Percentiles rank a stretch among this genome's conserved stretches.
phyloP scores from a whole-genome alignment of 768 basidiomycete species.

The Trametes cinnabarina region DNA sequence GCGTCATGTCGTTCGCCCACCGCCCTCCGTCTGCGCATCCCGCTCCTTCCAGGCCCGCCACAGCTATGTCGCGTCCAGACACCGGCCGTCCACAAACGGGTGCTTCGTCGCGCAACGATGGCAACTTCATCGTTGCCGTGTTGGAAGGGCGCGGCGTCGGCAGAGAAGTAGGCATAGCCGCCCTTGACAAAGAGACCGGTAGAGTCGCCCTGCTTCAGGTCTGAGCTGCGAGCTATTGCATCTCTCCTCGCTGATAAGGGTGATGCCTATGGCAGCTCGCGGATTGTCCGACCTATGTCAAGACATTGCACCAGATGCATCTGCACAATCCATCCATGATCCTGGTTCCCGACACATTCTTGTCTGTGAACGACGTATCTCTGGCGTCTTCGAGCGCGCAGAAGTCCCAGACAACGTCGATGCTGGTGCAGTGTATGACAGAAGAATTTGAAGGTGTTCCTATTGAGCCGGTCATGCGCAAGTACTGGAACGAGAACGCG shows the following conservation, averaged over 20 bases:
- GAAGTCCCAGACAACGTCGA: constrained; percentile 46
- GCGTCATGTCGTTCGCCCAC: constrained; percentile 8
- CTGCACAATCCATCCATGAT: constrained; percentile 68
- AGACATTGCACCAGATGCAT: constrained; percentile 84
- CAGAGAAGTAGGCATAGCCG: constrained; percentile 84
- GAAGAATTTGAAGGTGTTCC: constrained; percentile 71
- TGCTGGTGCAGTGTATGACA: constrained; percentile 68
- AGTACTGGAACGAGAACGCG: constrained; percentile 82
- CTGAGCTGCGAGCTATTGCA: neutral
- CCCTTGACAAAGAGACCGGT: constrained; percentile 77
- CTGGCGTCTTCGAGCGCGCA: constrained; percentile 44
- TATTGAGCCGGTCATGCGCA: constrained; percentile 69
- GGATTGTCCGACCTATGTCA: constrained; percentile 87
- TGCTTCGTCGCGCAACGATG: constrained; percentile 56
- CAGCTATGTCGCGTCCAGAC: constrained; percentile 46
- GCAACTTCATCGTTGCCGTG: constrained; percentile 63
- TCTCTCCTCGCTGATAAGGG: neutral
- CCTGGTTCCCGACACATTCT: constrained; percentile 80
- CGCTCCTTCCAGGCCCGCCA: constrained; percentile 22
- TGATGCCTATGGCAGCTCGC: constrained; percentile 52
- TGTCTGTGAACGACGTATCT: constrained; percentile 55
- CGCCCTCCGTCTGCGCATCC: neutral
- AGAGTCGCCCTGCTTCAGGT: constrained; percentile 79
- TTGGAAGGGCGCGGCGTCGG: constrained; percentile 78
- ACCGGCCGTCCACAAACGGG: constrained; percentile 66